Conservation (phyloP, 1,139 yeast genomes). For the Diutina catenulata region DNA sequence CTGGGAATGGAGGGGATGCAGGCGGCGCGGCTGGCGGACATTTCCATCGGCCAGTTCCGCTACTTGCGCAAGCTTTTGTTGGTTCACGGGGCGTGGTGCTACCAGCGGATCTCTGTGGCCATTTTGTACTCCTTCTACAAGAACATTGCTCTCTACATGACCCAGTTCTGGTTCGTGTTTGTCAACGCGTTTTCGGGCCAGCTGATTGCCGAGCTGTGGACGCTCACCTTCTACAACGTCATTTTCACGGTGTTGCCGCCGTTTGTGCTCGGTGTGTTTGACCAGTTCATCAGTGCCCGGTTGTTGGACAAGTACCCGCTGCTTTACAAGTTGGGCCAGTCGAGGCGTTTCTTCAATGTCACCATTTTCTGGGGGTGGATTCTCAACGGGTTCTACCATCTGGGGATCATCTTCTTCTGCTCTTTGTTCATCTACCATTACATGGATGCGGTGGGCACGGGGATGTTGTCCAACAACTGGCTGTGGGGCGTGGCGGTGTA, state of each 20-base stretch:
- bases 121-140: conserved; percentile 92
- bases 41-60: conserved; percentile 92
- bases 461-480: conserved; percentile 84
- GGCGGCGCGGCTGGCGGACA: conserved; percentile 96
- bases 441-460: conserved; percentile 57
- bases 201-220: conserved; percentile 95
- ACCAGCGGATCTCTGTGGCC: conserved; percentile 86
- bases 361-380: conserved; percentile 97
- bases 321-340: conserved; percentile 81
- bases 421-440: conserved; percentile 56
- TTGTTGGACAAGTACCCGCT: conserved; percentile 87
- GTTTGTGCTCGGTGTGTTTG: conserved; percentile 90
- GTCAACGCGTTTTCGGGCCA: conserved; percentile 91
- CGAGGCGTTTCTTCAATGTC: conserved; percentile 79
- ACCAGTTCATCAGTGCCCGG: conserved; percentile 89
- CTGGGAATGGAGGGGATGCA: conserved; percentile 99
- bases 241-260: conserved; percentile 93
- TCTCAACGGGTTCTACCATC: conserved; percentile 87
- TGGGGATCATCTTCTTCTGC: conserved; percentile 72
- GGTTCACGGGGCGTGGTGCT: conserved; percentile 98
- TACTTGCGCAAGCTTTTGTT: conserved; percentile 69
- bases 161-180: conserved; percentile 97
- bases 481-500: conserved; percentile 88
- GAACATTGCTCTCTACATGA: conserved; percentile 89
- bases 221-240: conserved; percentile 92